Conservation (phyloP, 768 basidiomycete species). For the Agaricus sinodeliciosus region DNA sequence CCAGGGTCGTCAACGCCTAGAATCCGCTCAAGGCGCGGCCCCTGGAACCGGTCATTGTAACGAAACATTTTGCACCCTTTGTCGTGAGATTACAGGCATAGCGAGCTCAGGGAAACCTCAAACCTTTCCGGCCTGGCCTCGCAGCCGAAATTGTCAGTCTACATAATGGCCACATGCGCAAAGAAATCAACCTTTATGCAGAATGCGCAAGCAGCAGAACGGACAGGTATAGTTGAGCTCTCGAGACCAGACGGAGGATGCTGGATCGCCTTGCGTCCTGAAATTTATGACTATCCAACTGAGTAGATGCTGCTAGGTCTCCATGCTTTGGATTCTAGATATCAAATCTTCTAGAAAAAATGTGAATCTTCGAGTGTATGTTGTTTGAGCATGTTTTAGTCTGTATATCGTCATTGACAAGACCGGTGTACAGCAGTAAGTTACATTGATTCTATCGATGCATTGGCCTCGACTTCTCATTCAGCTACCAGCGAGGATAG, state of each 20-base stretch:
- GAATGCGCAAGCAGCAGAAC: constrained; percentile 27
- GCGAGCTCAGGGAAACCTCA: constrained; percentile 20
- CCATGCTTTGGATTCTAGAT: not conserved
- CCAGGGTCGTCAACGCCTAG: not conserved
- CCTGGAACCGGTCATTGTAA: not conserved
- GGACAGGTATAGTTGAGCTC: constrained; percentile 28
- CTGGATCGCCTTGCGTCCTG: constrained; percentile 28
- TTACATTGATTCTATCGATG: not conserved
- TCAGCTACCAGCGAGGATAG: not conserved
- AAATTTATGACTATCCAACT: constrained; percentile 16
- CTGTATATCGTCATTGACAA: not conserved
- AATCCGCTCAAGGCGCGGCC: not conserved
- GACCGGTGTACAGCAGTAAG: not conserved
- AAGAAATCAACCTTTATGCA: constrained; percentile 27
- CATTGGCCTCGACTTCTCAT: not conserved
- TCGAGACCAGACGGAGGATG: constrained; percentile 26
- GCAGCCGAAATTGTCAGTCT: constrained; percentile 24
- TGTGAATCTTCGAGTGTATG: not conserved
- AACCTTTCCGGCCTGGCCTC: constrained; percentile 27
- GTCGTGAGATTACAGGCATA: constrained; percentile 23
- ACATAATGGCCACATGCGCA: not conserved
- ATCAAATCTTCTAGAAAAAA: too few species aligned
- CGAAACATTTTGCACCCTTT: constrained; percentile 23
- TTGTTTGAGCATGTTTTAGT: not conserved
- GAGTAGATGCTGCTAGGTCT: not conserved